These are phyloP conservation scores for Gillenia trifoliata DNA, from an alignment of 306 rosid species.

Conservation along the genomic window DNA sequence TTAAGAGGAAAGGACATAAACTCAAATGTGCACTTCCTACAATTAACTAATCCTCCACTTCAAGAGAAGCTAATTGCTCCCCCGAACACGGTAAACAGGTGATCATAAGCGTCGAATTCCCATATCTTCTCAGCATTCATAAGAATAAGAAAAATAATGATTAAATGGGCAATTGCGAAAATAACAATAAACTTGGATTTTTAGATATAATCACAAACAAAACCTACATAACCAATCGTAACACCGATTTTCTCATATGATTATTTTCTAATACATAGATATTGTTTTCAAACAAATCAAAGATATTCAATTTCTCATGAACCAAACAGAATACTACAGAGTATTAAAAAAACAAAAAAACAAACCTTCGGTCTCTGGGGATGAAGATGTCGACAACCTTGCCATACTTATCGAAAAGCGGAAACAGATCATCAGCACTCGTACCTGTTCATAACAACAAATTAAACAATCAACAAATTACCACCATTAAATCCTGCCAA, in stretches of 20 bases:
- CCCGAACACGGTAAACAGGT: not conserved
- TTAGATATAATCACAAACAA: not conserved
- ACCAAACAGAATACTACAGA: not conserved
- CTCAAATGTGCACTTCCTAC: constrained; percentile 1
- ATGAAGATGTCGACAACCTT: constrained; percentile 91
- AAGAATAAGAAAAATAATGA: not conserved
- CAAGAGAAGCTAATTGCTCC: not conserved
- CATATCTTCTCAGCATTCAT: constrained; percentile 2
- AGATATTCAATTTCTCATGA: not conserved
- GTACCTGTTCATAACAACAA: constrained; percentile 39
- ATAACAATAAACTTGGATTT: not conserved
- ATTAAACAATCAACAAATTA: not conserved
- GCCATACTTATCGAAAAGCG: constrained; percentile 81
- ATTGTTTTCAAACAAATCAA: not conserved
- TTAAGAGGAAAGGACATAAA: not conserved
- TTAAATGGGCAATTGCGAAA: not conserved
- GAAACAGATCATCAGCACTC: constrained; percentile 80
- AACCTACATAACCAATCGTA: not conserved
- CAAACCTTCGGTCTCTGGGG: constrained; percentile 82
- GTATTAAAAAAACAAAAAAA: not conserved
- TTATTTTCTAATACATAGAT: not conserved
- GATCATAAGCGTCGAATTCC: constrained; percentile 5
- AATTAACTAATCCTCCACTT: constrained; percentile 4
- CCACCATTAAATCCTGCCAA: not conserved
- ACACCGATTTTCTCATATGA: not conserved